These are phyloP conservation scores for Hymenoscyphus fructigenus DNA, from an alignment of 2,329 filamentous ascomycete species.

Conservation along the genomic window DNA sequence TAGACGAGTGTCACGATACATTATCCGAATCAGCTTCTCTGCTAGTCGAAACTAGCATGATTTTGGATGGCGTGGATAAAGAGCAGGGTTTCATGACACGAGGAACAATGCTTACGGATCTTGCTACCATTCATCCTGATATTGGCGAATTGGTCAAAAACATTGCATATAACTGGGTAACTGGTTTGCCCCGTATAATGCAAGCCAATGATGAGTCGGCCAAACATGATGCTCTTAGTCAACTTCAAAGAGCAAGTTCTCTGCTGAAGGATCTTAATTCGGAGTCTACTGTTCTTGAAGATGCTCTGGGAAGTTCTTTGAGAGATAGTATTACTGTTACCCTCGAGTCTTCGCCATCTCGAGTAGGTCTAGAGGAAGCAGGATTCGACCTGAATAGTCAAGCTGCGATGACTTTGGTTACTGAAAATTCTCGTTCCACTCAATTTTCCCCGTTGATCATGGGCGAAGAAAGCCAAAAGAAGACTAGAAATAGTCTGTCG, in stretches of 20 bases:
- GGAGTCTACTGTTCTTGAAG: conserved; percentile 65
- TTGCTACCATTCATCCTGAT: conserved; percentile 61
- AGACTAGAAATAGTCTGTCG: conserved; percentile 56
- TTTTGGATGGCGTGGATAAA: conserved; percentile 57
- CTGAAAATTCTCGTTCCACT: conserved; percentile 21
- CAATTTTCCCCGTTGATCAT: conserved; percentile 63
- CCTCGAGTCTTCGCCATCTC: conserved; percentile 23
- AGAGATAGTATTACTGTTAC: conserved; percentile 65
- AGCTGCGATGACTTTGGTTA: conserved; percentile 30
- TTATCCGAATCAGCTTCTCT: conserved; percentile 68
- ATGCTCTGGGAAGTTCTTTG: conserved; percentile 65
- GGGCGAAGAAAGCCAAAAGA: conserved; percentile 62
- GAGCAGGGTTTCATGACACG: conserved; percentile 39
- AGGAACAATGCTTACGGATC: conserved; percentile 54
- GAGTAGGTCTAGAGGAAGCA: conserved; percentile 30
- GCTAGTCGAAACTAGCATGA: conserved; percentile 78
- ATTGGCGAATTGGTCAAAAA: conserved; percentile 66
- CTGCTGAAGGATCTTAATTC: conserved; percentile 63
- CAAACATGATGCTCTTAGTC: conserved; percentile 70
- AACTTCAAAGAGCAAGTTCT: conserved; percentile 72
- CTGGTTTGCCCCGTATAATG: conserved; percentile 77
- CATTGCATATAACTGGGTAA: conserved; percentile 77
- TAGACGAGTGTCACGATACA: conserved; percentile 76
- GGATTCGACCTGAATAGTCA: conserved; percentile 33
- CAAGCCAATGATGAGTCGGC: conserved; percentile 77